Conservation (phyloP, 2,329 filamentous ascomycete species). For the Alternaria conjuncta region DNA sequence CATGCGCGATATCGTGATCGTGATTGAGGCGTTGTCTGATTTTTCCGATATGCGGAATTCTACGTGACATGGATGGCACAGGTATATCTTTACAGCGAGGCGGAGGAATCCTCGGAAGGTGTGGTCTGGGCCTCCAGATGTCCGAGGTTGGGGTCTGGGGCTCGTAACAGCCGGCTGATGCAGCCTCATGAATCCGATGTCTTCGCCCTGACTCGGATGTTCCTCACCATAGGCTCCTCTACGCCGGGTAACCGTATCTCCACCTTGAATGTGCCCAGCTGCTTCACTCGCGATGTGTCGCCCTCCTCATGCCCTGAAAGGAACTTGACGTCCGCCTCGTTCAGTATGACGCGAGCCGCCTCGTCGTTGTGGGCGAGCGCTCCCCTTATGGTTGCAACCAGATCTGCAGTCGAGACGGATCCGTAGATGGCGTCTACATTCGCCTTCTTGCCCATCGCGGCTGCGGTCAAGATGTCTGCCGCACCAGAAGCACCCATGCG, state of each 20-base stretch:
- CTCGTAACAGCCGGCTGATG: background rate
- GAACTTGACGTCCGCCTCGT: slow-evolving; percentile 60
- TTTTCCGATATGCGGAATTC: slow-evolving; percentile 27
- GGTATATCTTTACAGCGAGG: slow-evolving; percentile 31
- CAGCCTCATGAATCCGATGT: slow-evolving; percentile 22
- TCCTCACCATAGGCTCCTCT: slow-evolving; percentile 43
- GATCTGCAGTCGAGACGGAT: slow-evolving; percentile 61
- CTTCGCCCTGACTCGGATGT: slow-evolving; percentile 43
- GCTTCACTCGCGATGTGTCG: slow-evolving; percentile 57
- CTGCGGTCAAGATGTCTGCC: slow-evolving; percentile 45
- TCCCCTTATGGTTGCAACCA: slow-evolving; percentile 56
- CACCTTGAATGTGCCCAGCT: slow-evolving; percentile 60
- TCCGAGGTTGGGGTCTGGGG: slow-evolving; percentile 14
- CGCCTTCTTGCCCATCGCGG: slow-evolving; percentile 40
- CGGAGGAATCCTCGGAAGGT: slow-evolving; percentile 17
- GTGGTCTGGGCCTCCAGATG: background rate
- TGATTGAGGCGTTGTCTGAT: slow-evolving; percentile 21
- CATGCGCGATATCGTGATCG: slow-evolving; percentile 21
- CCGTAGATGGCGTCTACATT: slow-evolving; percentile 55
- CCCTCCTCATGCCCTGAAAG: slow-evolving; percentile 46
- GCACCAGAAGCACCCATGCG: slow-evolving; percentile 45
- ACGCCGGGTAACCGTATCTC: slow-evolving; percentile 59
- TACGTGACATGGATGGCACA: slow-evolving; percentile 32
- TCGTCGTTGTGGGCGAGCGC: slow-evolving; percentile 60
- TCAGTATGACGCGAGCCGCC: slow-evolving; percentile 57